Base-by-base conservation (phyloP, 495 filamentous ascomycete species). In the Amniculicola lignicola region DNA sequence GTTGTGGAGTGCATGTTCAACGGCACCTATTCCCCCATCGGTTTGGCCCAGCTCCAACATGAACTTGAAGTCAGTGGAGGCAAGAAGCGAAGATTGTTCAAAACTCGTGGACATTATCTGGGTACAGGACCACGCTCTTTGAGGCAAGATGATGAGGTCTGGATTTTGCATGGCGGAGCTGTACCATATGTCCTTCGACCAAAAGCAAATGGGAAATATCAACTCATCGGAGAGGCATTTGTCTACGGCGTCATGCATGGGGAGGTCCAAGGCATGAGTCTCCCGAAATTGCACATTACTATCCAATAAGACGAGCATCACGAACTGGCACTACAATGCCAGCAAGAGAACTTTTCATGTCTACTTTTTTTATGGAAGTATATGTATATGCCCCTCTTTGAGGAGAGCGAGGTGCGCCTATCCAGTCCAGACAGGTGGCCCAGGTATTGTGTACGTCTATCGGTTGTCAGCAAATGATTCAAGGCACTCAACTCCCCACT, bases 141-240 rank as follows among this genome's bases (percentile, higher is more conserved):
- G n/a, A 12, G 40, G 29, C 10, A 41, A 24, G 54, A 38, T 19
- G 60, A 63, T 47, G 54, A 63, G 49, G 19, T 63, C 3, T 59
- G 54, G 54, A 29, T 63, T 12, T 44, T 63, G 1, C 36, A 52
- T 40, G 49, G 54, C 3, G 45, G 37, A 11, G 31, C n/a, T n/a
- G 54, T 51, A 6, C 54, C 50, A 9, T 55, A 54, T 25, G 24
- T 63, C 10, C 45, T 62, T 7, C 53, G 52, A 22, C 45, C 23
- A 1, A 28, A 21, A n/a, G 15, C 38, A 10, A 52, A 50, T 15
- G 59, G 53, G 14, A 35, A 40, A 29, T 44, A 55, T 45, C 54
- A 39, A 21, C 47, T 63, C 39, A 45, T 63, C 18, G 54, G 60
- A 23, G 60, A 63, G 51, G 54, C 60, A 9, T 63, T 51, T 38